These are phyloP conservation scores for Globisporangium viniferum DNA, from an alignment of 352 stramenopile genomes.

Conservation along the genomic window DNA sequence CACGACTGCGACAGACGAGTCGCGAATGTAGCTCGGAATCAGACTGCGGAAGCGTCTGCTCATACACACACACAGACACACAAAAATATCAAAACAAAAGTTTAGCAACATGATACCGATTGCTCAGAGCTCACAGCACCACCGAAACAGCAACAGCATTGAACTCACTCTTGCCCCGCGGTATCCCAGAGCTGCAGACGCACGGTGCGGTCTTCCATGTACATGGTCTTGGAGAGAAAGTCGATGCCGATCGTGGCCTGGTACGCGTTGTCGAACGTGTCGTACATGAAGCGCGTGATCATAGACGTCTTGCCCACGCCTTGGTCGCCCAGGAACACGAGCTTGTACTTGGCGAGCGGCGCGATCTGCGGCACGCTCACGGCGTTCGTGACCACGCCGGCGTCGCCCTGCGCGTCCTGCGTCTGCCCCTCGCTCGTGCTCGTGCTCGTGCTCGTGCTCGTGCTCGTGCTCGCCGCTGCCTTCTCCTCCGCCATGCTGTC, in stretches of 20 bases:
- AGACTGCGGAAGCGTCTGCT: slow-evolving; percentile 89
- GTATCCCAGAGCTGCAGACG: slow-evolving; percentile 99
- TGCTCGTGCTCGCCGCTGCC: slow-evolving; percentile 4
- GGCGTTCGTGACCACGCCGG: slow-evolving; percentile 10
- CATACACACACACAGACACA: slow-evolving; percentile 8
- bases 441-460: slow-evolving; percentile 7
- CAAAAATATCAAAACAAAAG: slow-evolving; percentile 5
- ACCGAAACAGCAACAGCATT: background rate
- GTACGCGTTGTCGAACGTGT: slow-evolving; percentile 97
- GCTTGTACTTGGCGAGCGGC: slow-evolving; percentile 92
- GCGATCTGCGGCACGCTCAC: slow-evolving; percentile 83
- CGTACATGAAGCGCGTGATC: slow-evolving; percentile 99
- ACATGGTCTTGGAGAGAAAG: slow-evolving; percentile 99
- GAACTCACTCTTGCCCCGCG: slow-evolving; percentile 92
- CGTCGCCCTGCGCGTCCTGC: slow-evolving; percentile 18
- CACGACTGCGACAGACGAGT: slow-evolving; percentile 99
- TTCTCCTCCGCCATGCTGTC: slow-evolving; percentile 24
- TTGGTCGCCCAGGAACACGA: slow-evolving; percentile 95
- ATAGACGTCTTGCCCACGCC: slow-evolving; percentile 99
- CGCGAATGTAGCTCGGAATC: slow-evolving; percentile 97
- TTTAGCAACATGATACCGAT: background rate
- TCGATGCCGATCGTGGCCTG: slow-evolving; percentile 99
- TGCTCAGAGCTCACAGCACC: background rate
- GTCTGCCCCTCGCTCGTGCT: background rate
- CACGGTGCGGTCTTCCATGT: slow-evolving; percentile 97